Evolutionary conservation across 768 basidiomycete species (phyloP).

Genomic region (Leucogyrophana mollusca): DNA sequence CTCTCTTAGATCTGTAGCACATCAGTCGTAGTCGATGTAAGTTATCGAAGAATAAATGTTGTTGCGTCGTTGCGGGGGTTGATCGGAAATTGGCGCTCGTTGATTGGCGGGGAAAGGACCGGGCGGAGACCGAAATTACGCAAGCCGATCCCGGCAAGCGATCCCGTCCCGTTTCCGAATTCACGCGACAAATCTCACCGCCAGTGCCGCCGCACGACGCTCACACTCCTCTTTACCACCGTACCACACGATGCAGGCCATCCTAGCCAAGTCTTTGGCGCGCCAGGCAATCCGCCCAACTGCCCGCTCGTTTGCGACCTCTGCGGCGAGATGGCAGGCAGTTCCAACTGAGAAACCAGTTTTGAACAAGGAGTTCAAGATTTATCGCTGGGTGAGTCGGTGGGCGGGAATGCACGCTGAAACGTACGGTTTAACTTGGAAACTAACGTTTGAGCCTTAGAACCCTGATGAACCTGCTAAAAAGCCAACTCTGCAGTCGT

Average conservation of each 20-base stretch:
- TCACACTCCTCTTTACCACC: not conserved
- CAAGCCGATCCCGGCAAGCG: slow-evolving; percentile 1
- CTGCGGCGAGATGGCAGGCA: slow-evolving; percentile 26
- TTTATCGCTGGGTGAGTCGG: slow-evolving; percentile 87
- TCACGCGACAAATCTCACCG: slow-evolving; percentile 15
- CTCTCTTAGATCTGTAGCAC: too few species aligned
- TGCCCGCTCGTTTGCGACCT: slow-evolving; percentile 32
- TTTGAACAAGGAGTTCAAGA: slow-evolving; percentile 92
- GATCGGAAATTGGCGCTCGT: not conserved
- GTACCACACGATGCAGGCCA: slow-evolving; percentile 12
- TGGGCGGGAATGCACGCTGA: too few species aligned
- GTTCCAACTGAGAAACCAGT: slow-evolving; percentile 66
- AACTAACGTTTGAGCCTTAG: slow-evolving; percentile 33
- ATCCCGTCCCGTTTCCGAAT: slow-evolving; percentile 6
- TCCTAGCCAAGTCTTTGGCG: slow-evolving; percentile 4
- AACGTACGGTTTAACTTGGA: not conserved
- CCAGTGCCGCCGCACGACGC: not conserved
- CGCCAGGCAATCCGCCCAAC: slow-evolving; percentile 9
- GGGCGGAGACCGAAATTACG: slow-evolving; percentile 5
- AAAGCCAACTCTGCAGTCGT: slow-evolving; percentile 89
- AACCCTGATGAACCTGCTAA: slow-evolving; percentile 93
- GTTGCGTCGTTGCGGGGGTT: not conserved
- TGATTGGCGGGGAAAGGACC: slow-evolving; percentile 25
- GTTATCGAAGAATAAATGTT: too few species aligned
- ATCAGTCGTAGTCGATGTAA: too few species aligned